phyloP scores from a whole-genome alignment of 495 filamentous ascomycete species.

The Talaromyces borbonicus region DNA sequence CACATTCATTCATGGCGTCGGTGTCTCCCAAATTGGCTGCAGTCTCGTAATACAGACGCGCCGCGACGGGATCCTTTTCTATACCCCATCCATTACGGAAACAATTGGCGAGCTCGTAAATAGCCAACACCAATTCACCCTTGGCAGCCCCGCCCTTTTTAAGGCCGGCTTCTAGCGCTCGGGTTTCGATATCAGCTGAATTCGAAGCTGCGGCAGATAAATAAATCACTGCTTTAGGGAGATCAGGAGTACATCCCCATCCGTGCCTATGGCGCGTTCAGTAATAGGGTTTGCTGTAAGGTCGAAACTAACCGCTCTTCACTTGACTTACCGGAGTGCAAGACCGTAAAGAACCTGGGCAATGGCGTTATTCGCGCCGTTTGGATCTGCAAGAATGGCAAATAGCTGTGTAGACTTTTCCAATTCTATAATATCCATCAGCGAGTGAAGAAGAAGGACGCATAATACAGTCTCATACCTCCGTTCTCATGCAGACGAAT shows the following conservation, averaged over 20 bases:
- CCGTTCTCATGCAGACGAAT: constrained; percentile 87
- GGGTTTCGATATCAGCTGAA: constrained; percentile 72
- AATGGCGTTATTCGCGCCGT: constrained; percentile 80
- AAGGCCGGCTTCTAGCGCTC: constrained; percentile 73
- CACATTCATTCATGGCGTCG: constrained; percentile 96
- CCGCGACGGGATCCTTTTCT: constrained; percentile 76
- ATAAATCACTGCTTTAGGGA: constrained; percentile 66
- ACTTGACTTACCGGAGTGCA: constrained; percentile 73
- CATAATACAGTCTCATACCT: constrained; percentile 28
- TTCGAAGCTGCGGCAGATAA: constrained; percentile 86
- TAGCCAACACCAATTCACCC: constrained; percentile 93
- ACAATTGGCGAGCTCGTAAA: constrained; percentile 88
- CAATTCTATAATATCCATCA: constrained; percentile 44
- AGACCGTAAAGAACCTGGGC: constrained; percentile 96
- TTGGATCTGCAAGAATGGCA: constrained; percentile 73
- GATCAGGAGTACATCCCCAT: constrained; percentile 74
- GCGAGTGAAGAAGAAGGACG: constrained; percentile 21
- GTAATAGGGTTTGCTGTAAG: too few species aligned
- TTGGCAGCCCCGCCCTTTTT: constrained; percentile 94
- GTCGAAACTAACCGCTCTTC: too few species aligned
- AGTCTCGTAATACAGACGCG: constrained; percentile 91
- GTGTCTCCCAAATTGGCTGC: constrained; percentile 92
- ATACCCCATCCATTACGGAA: constrained; percentile 97
- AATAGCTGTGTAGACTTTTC: constrained; percentile 78
- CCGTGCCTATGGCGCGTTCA: constrained; percentile 89